Evolutionary conservation across 2,329 filamentous ascomycete genomes (phyloP).

Genomic region (Alternaria tenuissima): DNA sequence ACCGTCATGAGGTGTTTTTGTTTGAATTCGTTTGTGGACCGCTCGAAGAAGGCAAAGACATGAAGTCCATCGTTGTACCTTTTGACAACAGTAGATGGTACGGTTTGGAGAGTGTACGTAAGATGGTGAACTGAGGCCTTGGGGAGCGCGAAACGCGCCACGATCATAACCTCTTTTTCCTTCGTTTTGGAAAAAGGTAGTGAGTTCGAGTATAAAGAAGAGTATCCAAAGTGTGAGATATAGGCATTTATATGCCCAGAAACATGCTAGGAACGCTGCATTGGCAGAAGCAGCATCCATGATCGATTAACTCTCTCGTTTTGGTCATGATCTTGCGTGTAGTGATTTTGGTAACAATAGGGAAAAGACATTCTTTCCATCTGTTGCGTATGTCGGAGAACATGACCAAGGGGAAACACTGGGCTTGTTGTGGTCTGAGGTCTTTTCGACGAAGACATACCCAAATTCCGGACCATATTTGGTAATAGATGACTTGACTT

Average conservation of each 20-base stretch:
- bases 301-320: not conserved
- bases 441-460: not conserved
- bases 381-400: not conserved
- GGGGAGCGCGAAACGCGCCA: no score
- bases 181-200: not conserved
- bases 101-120: fast-evolving
- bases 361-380: not conserved
- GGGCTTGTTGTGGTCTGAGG: not conserved
- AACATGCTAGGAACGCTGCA: fast-evolving
- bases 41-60: no score
- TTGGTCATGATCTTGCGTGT: not conserved
- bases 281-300: not conserved
- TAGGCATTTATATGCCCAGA: not conserved
- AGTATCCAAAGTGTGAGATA: fast-evolving
- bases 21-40: no score
- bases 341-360: not conserved
- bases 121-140: no score
- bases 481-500: not conserved
- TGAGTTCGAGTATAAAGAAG: not conserved
- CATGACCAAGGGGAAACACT: not conserved
- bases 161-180: no score
- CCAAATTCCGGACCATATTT: fast-evolving
- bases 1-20: no score
- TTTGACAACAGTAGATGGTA: no score
- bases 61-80: no score